These are phyloP conservation scores for Zymoseptoria tritici DNA, from an alignment of 2,329 filamentous ascomycete genomes.

Conservation along the genomic window DNA sequence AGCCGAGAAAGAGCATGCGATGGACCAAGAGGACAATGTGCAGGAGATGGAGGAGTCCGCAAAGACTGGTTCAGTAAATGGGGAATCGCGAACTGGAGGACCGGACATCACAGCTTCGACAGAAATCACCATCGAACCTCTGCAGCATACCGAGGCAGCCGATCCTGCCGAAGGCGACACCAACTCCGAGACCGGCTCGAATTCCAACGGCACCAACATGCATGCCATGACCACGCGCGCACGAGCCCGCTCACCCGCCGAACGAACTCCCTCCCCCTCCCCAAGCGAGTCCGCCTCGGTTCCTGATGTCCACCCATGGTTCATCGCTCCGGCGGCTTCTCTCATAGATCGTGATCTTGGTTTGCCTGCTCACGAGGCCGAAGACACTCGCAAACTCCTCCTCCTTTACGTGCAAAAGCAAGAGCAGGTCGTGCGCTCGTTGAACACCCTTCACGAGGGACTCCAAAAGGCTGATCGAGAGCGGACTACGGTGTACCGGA, in stretches of 20 bases:
- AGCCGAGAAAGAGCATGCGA: not conserved
- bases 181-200: slow-evolving; percentile 35
- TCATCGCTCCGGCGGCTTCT: slow-evolving; percentile 55
- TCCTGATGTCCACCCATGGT: slow-evolving; percentile 66
- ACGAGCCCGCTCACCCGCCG: slow-evolving; percentile 38
- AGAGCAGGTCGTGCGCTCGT: slow-evolving; percentile 70
- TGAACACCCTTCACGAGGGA: slow-evolving; percentile 60
- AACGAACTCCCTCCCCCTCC: slow-evolving; percentile 32
- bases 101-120: slow-evolving; percentile 1
- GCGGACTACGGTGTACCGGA: slow-evolving; percentile 62
- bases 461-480: slow-evolving; percentile 66
- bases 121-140: not conserved
- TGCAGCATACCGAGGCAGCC: slow-evolving; percentile 9
- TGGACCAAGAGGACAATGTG: not conserved
- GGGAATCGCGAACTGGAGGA: not conserved
- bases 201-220: slow-evolving; percentile 35
- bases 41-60: slow-evolving; percentile 3
- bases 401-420: slow-evolving; percentile 78
- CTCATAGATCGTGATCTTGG: slow-evolving; percentile 63
- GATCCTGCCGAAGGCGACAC: slow-evolving; percentile 16
- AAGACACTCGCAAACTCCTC: slow-evolving; percentile 66
- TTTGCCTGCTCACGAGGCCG: slow-evolving; percentile 65
- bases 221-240: slow-evolving; percentile 51
- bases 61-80: slow-evolving; percentile 1
- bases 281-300: slow-evolving; percentile 36